A percentile compares a stretch with the other conserved stretches of the same genome.
Evolutionary conservation across 495 filamentous ascomycete genomes (phyloP).

Genomic region (Talaromyces trachyspermus): DNA sequence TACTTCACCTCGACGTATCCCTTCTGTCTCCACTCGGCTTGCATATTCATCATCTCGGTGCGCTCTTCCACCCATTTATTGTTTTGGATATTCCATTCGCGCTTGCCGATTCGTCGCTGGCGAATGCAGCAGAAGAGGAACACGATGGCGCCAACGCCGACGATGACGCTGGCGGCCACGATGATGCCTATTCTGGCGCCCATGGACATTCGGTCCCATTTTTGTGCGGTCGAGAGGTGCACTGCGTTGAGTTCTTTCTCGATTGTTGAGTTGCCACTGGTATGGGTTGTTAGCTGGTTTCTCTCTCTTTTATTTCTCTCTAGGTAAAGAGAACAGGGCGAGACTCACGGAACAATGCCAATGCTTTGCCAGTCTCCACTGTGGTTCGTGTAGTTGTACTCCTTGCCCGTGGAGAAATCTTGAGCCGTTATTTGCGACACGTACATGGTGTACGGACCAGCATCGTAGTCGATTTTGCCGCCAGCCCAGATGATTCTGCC

Average conservation of each 20-base stretch:
- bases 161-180: conserved; percentile 39
- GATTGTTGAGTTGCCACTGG: conserved; percentile 58
- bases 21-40: conserved; percentile 31
- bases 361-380: conserved; percentile 66
- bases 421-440: conserved; percentile 57
- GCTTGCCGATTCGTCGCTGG: conserved; percentile 58
- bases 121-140: conserved; percentile 55
- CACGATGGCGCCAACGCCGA: conserved; percentile 39
- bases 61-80: conserved; percentile 51
- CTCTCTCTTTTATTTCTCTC: too few relatives aligned
- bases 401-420: conserved; percentile 61
- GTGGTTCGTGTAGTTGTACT: conserved; percentile 61
- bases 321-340: not conserved
- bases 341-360: conserved; percentile 52
- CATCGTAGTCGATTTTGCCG: conserved; percentile 61
- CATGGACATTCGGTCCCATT: conserved; percentile 48
- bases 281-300: conserved; percentile 11
- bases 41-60: conserved; percentile 54
- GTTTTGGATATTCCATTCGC: conserved; percentile 52
- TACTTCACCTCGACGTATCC: conserved; percentile 23
- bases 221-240: conserved; percentile 42
- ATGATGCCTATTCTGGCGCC: conserved; percentile 55
- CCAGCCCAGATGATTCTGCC: conserved; percentile 71
- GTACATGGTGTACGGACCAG: conserved; percentile 73
- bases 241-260: conserved; percentile 26